Evolutionary conservation across 225 moss, liverwort and hornwort species (phyloP), one percentile per base, ranked within the genome.

Genomic region (Physcomitrium patens): DNA sequence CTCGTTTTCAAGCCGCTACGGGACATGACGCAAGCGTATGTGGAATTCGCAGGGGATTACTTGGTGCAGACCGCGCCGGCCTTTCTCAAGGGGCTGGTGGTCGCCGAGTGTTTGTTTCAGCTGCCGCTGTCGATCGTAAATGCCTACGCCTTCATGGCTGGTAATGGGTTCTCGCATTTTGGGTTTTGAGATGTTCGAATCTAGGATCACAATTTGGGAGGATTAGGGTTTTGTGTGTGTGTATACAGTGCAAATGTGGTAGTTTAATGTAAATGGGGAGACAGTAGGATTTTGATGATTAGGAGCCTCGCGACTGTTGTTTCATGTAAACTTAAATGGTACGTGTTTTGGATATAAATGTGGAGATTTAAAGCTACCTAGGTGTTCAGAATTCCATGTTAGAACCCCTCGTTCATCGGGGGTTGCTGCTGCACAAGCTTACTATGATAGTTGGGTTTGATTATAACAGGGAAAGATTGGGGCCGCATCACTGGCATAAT

Each of bases 401-500:
- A 37, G 31, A 37, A 37, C 31, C 31, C 31, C 6, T 51, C 17
- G 12, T 7, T 17, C 51, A 2, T 51, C 51, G 51, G 13, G 13
- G 11, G 11, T 51, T 7, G 68, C 54, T 68, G 13, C 43, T 2
- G 6, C n/a, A 58, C n/a, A 42, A 48, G 16, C 26, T 68, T 50
- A 77, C 57, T 22, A 59, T 50, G 24, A 64, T 16, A 51, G 47
- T 57, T 61, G 42, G 73, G 70, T 63, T 74, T 71, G 16, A 78
- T 78, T 60, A 16, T 14, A 68, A n/a, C 86, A 95, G 92, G 92
- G 9, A 90, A 91, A 70, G 87, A 82, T 52, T 95, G 92, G 92
- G 95, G 95, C 51, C 84, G 91, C 75, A 79, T 89, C 80, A 81
- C 84, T 15, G 95, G 95, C 69, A 76, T 92, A 22, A 86, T 95